Evolutionary conservation across 768 basidiomycete genomes (phyloP).

Genomic region (Termitomyces sp.): DNA sequence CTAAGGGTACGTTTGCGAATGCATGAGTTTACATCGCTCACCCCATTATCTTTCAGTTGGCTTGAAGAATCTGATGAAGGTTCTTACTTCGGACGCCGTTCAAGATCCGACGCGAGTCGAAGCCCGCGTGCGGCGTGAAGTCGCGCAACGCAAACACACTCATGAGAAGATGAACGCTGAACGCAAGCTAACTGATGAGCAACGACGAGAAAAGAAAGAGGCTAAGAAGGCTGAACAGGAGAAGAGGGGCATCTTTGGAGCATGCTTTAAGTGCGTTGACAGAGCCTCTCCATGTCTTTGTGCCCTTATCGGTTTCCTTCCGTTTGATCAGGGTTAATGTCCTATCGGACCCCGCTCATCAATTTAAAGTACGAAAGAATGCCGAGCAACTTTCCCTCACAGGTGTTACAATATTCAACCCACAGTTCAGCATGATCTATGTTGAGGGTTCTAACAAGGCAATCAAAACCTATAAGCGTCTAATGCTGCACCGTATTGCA

Average conservation of each 20-base stretch:
- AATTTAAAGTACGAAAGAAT: constrained; percentile 96
- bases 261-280: constrained; percentile 81
- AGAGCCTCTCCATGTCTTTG: not conserved
- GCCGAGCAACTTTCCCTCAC: constrained; percentile 87
- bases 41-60: constrained; percentile 54
- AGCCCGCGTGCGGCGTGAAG: constrained; percentile 90
- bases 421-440: constrained; percentile 84
- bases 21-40: not conserved
- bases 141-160: constrained; percentile 79
- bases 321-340: constrained; percentile 67
- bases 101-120: constrained; percentile 98
- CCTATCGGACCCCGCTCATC: constrained; percentile 87
- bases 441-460: constrained; percentile 89
- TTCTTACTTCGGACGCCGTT: constrained; percentile 92
- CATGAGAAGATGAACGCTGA: constrained; percentile 95
- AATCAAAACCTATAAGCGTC: constrained; percentile 79
- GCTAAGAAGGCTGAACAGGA: constrained; percentile 84
- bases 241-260: constrained; percentile 74
- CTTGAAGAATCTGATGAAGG: constrained; percentile 94
- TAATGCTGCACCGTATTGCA: constrained; percentile 83
- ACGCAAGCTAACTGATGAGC: constrained; percentile 88
- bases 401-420: constrained; percentile 88
- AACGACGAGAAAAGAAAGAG: constrained; percentile 83
- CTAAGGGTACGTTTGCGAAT: constrained; percentile 63
- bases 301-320: not conserved